Conservation (phyloP, 345 rosid genomes). For the Luvunga scandens region DNA sequence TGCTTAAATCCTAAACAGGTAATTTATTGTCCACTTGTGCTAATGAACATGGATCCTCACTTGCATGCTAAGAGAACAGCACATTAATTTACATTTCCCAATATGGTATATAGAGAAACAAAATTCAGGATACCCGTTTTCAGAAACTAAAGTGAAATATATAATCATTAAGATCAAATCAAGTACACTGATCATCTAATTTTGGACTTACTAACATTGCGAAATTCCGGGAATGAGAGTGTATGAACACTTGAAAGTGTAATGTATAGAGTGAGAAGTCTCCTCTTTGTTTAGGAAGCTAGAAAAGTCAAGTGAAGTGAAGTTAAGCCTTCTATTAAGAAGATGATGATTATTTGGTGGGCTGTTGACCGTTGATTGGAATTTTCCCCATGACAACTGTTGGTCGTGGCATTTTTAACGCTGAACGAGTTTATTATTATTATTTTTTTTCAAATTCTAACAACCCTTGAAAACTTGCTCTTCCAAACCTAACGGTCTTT, state of each 20-base stretch:
- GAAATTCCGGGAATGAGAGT: background rate
- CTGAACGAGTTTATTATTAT: background rate
- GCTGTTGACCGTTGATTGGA: conserved; percentile 40
- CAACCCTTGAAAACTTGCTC: conserved; percentile 36
- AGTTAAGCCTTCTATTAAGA: conserved; percentile 21
- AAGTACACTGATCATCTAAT: background rate
- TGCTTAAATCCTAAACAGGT: background rate
- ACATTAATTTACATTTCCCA: background rate
- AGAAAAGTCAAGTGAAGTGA: conserved; percentile 13
- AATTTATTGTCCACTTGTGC: background rate
- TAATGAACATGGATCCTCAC: background rate
- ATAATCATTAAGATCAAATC: background rate
- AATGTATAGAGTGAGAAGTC: background rate
- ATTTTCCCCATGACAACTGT: conserved; percentile 3
- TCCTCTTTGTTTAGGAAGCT: background rate
- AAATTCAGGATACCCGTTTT: background rate
- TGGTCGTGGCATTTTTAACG: conserved; percentile 13
- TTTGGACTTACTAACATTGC: background rate
- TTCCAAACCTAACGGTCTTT: conserved; percentile 53
- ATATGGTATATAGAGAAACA: background rate
- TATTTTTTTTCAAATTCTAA: background rate
- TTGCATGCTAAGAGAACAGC: background rate
- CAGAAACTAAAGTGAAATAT: background rate
- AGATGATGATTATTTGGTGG: conserved; percentile 29
- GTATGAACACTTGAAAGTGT: background rate